These are phyloP conservation scores for Lachnellula willkommii DNA, from an alignment of 2,329 filamentous ascomycete genomes.

Conservation along the genomic window DNA sequence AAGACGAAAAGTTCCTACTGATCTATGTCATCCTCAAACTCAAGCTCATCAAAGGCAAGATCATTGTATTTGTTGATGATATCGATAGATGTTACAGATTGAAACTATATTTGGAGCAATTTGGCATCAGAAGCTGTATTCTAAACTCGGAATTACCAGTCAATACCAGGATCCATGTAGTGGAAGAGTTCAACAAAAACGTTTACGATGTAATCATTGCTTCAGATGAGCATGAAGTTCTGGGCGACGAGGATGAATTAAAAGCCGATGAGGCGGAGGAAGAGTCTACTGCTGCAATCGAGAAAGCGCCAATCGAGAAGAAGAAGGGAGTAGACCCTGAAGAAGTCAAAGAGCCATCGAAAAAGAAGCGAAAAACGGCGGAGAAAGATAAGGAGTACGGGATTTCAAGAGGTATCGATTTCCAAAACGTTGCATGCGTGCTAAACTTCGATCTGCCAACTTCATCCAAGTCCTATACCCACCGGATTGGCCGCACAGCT, in stretches of 20 bases:
- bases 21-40: slow-evolving; percentile 94
- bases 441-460: slow-evolving; percentile 95
- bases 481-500: slow-evolving; percentile 90
- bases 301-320: slow-evolving; percentile 24
- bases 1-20: slow-evolving; percentile 94
- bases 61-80: slow-evolving; percentile 77
- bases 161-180: slow-evolving; percentile 87
- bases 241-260: slow-evolving; percentile 54
- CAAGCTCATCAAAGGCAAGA: slow-evolving; percentile 88
- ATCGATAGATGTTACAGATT: slow-evolving; percentile 86
- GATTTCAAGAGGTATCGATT: slow-evolving; percentile 93
- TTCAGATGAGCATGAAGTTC: slow-evolving; percentile 81
- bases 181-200: slow-evolving; percentile 94
- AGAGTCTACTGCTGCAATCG: slow-evolving; percentile 15
- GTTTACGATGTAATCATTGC: slow-evolving; percentile 98
- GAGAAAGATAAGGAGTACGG: slow-evolving; percentile 82
- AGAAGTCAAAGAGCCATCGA: slow-evolving; percentile 39
- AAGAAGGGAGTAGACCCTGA: slow-evolving; percentile 29
- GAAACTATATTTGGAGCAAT: slow-evolving; percentile 94
- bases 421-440: slow-evolving; percentile 89
- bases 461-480: slow-evolving; percentile 88
- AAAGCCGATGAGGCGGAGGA: slow-evolving; percentile 33
- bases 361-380: slow-evolving; percentile 59
- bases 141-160: slow-evolving; percentile 92
- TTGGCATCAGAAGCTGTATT: slow-evolving; percentile 88